A percentile compares a stretch with the other conserved stretches of the same genome.
phyloP scores from a whole-genome alignment of 129 eudicot species.

The Helianthus tuberosus region DNA sequence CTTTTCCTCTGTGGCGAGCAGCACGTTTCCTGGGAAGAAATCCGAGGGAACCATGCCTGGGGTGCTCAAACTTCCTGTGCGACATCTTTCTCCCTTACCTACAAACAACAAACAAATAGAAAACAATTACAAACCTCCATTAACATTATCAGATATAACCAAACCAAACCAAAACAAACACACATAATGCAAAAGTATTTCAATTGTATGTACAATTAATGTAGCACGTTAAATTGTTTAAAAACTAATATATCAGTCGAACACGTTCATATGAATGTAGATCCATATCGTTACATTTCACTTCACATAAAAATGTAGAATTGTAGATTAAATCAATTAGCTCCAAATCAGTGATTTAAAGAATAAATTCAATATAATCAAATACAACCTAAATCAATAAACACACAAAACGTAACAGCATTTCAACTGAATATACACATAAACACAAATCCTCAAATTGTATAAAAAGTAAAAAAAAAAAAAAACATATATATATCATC shows the following conservation, averaged over 20 bases:
- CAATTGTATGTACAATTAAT: background rate
- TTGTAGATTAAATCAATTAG: background rate
- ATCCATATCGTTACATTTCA: background rate
- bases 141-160: background rate
- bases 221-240: background rate
- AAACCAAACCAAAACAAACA: background rate
- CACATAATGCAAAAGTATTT: no score
- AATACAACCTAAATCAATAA: background rate
- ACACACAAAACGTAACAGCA: no score
- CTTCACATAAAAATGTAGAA: background rate
- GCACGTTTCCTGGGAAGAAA: slow-evolving; percentile 69
- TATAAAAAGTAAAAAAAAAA: no score
- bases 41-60: slow-evolving; percentile 52
- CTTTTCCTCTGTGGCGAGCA: slow-evolving; percentile 66
- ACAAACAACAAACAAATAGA: background rate
- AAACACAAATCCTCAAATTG: background rate
- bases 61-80: slow-evolving; percentile 70
- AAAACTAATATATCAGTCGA: background rate
- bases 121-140: background rate
- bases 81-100: slow-evolving; percentile 40
- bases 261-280: background rate
- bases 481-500: no score
- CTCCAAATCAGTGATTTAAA: background rate
- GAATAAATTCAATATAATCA: background rate
- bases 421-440: background rate